Evolutionary conservation across 345 rosid species (phyloP).

Genomic region (Murraya koenigii): DNA sequence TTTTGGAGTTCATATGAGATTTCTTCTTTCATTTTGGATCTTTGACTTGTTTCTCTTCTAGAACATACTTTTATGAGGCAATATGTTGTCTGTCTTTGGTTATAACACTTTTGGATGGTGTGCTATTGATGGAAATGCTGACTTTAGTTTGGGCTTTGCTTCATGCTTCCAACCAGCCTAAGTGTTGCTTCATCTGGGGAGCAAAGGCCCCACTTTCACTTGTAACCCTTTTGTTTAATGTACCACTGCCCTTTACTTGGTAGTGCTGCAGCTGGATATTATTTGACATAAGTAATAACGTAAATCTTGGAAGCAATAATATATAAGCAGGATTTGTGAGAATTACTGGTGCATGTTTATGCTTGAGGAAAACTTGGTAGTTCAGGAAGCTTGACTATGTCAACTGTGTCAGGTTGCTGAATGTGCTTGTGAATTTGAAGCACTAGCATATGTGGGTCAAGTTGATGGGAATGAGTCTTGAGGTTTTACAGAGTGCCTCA

Average conservation of each 20-base stretch:
- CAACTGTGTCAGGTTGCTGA: neutral
- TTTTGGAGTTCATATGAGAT: constrained; percentile 6
- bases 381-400: neutral
- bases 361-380: neutral
- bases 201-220: neutral
- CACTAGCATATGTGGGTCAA: neutral
- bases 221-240: neutral
- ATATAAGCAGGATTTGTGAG: neutral
- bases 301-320: neutral
- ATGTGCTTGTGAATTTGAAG: neutral
- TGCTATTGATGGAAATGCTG: neutral
- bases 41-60: neutral
- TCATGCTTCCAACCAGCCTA: neutral
- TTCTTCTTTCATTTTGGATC: neutral
- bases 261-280: neutral
- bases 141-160: neutral
- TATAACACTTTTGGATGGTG: neutral
- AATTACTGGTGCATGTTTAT: neutral
- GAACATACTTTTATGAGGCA: neutral
- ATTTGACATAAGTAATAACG: neutral
- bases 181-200: neutral
- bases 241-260: neutral
- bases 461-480: neutral
- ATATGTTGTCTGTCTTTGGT: neutral
- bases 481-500: neutral